phyloP scores from a whole-genome alignment of 1,139 yeast genomes.

The Yamadazyma diddensiae region DNA sequence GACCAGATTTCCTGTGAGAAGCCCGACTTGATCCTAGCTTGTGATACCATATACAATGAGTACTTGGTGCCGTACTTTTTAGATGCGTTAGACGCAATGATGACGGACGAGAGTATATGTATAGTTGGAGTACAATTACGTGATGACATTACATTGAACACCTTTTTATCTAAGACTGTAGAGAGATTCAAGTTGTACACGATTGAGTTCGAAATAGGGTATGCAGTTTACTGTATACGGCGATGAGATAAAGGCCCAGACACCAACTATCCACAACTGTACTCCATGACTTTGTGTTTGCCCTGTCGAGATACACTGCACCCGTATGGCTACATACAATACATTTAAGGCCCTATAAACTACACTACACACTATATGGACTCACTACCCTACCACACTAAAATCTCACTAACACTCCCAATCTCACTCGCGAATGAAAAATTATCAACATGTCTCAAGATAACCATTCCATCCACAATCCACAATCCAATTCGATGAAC shows the following conservation, averaged over 20 bases:
- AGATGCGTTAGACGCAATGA: constrained; percentile 34
- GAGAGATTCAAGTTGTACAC: too few species aligned
- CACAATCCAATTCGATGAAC: too few species aligned
- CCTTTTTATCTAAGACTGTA: constrained; percentile 35
- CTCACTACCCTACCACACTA: too few species aligned
- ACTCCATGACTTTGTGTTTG: too few species aligned
- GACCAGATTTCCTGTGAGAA: constrained; percentile 8
- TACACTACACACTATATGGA: too few species aligned
- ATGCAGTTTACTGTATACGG: constrained; percentile 40
- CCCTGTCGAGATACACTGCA: too few species aligned
- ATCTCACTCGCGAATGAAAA: not conserved
- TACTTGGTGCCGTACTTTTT: constrained; percentile 54
- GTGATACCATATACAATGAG: constrained; percentile 72
- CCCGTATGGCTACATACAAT: too few species aligned
- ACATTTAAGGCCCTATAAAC: too few species aligned
- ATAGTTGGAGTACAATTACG: constrained; percentile 56
- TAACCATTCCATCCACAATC: not conserved
- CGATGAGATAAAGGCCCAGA: too few species aligned
- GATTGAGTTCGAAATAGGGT: constrained; percentile 38
- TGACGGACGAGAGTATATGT: constrained; percentile 32
- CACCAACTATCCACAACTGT: too few species aligned
- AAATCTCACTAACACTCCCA: too few species aligned
- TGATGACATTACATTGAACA: constrained; percentile 49
- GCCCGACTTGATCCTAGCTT: constrained; percentile 55
- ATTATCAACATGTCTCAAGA: constrained; percentile 1